Conservation (phyloP, 768 basidiomycete genomes). For the Steccherinum ochraceum region DNA sequence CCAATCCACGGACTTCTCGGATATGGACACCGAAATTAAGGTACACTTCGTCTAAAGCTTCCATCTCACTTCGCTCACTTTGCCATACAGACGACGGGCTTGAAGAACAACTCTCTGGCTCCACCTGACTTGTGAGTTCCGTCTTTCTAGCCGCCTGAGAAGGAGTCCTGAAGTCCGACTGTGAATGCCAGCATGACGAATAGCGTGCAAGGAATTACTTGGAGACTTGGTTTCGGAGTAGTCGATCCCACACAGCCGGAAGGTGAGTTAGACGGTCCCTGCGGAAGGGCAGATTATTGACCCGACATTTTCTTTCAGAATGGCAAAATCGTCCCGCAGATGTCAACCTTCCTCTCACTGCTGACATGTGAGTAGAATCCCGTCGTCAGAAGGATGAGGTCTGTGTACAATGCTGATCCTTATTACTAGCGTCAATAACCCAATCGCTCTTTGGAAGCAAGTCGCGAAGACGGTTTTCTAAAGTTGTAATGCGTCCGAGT, state of each 20-base stretch:
- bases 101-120: conserved; percentile 49
- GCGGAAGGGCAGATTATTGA: too few relatives aligned
- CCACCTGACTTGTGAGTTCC: conserved; percentile 53
- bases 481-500: too few relatives aligned
- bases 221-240: conserved; percentile 57
- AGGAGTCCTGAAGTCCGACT: too few relatives aligned
- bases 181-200: conserved; percentile 49
- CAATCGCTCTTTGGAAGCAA: conserved; percentile 46
- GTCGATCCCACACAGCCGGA: conserved; percentile 46
- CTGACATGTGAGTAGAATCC: conserved; percentile 44
- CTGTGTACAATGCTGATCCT: not conserved
- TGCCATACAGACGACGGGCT: conserved; percentile 34
- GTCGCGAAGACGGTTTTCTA: conserved; percentile 28
- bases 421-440: conserved; percentile 46
- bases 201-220: conserved; percentile 56
- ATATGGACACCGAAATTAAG: conserved; percentile 58
- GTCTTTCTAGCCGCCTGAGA: too few relatives aligned
- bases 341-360: conserved; percentile 44
- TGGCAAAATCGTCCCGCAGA: conserved; percentile 54
- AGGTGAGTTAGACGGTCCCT: conserved; percentile 27
- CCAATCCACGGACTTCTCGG: conserved; percentile 50
- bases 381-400: not conserved
- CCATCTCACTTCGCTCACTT: too few relatives aligned
- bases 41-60: too few relatives aligned
- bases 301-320: conserved; percentile 27